phyloP scores from a whole-genome alignment of 192 early-diverging fungal genomes.

The Paraglomus occultum region DNA sequence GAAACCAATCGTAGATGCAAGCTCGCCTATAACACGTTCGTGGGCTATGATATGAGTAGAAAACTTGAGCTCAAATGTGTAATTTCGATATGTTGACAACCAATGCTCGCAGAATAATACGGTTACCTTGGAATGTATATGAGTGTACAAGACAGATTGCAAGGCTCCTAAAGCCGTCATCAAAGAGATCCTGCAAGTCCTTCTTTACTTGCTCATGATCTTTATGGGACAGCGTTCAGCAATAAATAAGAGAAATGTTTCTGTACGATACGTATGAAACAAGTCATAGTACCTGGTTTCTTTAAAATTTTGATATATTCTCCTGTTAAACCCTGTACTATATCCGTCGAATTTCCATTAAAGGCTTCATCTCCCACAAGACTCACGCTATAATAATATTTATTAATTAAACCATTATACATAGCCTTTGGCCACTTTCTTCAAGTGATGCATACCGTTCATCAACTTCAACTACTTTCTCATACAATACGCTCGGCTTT shows the following conservation, averaged over 20 bases:
- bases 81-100: constrained; percentile 5
- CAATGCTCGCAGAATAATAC: background rate
- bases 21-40: constrained; percentile 64
- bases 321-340: constrained; percentile 76
- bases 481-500: constrained; percentile 86
- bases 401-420: background rate
- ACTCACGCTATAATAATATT: constrained; percentile 55
- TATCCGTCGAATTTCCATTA: constrained; percentile 37
- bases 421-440: background rate
- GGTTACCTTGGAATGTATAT: constrained; percentile 78
- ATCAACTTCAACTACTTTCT: constrained; percentile 76
- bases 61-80: background rate
- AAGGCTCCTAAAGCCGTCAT: constrained; percentile 77
- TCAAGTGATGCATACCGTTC: constrained; percentile 60
- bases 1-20: constrained; percentile 78
- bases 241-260: background rate
- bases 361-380: constrained; percentile 64
- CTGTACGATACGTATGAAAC: background rate
- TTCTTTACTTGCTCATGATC: constrained; percentile 57
- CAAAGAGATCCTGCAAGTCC: constrained; percentile 60
- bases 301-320: constrained; percentile 79
- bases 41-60: constrained; percentile 52
- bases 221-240: constrained; percentile 11
- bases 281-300: constrained; percentile 47
- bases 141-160: constrained; percentile 95